Evolutionary conservation across 1,284 basidiomycete genomes (phyloP).

Genomic region (Trichosporon sp.): DNA sequence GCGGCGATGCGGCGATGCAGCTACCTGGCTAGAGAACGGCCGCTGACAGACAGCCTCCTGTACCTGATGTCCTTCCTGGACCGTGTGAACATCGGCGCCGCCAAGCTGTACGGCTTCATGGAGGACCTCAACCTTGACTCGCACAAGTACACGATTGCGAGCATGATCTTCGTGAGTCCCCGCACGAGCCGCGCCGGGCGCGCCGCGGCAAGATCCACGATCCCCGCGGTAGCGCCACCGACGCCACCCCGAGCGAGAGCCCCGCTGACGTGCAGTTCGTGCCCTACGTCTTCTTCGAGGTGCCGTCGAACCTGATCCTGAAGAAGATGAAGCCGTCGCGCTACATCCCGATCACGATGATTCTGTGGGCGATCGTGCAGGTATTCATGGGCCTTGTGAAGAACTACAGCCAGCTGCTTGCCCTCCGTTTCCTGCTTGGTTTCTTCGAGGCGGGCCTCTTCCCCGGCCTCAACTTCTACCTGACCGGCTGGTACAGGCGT

Average conservation of each 20-base stretch:
- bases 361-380: constrained; percentile 42
- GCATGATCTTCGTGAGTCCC: constrained; percentile 36
- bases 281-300: constrained; percentile 49
- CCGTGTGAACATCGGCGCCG: constrained; percentile 50
- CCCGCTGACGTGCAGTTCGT: constrained; percentile 18
- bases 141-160: constrained; percentile 44
- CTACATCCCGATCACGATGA: constrained; percentile 45
- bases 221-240: neutral
- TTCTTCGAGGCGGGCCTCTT: constrained; percentile 49
- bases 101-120: constrained; percentile 37
- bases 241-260: neutral
- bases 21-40: neutral
- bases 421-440: constrained; percentile 46
- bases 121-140: constrained; percentile 45
- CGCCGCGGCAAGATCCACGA: no score
- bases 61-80: constrained; percentile 50
- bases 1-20: neutral
- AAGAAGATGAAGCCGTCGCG: constrained; percentile 46
- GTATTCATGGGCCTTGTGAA: constrained; percentile 28
- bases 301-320: constrained; percentile 50
- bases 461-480: constrained; percentile 49
- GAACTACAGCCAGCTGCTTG: constrained; percentile 33
- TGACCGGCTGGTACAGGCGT: constrained; percentile 51
- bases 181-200: neutral
- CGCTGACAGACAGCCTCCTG: constrained; percentile 24